These are phyloP conservation scores for Aureobasidium sp. DNA, from an alignment of 2,329 filamentous ascomycete genomes.

Conservation along the genomic window DNA sequence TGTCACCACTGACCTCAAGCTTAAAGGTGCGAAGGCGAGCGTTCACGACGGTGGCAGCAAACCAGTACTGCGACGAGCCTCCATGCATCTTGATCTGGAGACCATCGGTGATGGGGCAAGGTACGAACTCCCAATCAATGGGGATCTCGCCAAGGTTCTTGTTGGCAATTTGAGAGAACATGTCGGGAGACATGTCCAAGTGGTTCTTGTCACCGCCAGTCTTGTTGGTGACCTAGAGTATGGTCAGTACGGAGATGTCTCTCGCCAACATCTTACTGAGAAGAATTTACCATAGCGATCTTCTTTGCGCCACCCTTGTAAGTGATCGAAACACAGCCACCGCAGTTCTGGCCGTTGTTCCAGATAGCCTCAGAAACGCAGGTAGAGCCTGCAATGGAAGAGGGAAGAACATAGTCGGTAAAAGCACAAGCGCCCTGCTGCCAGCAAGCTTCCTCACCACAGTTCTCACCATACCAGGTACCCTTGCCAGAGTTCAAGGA, in stretches of 20 bases:
- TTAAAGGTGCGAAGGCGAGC: slow-evolving; percentile 49
- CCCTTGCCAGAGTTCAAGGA: slow-evolving; percentile 4
- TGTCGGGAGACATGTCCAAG: slow-evolving; percentile 19
- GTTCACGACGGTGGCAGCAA: slow-evolving; percentile 60
- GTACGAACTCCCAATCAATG: slow-evolving; percentile 40
- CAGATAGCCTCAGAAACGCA: slow-evolving; percentile 17
- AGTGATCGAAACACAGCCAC: slow-evolving; percentile 16
- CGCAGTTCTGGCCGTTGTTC: slow-evolving; percentile 13
- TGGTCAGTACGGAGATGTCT: neutral
- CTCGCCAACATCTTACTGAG: too few relatives aligned
- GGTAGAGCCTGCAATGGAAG: slow-evolving; percentile 13
- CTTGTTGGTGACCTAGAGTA: slow-evolving; percentile 14
- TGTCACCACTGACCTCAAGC: slow-evolving; percentile 56
- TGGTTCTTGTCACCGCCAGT: slow-evolving; percentile 17
- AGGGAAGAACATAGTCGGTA: slow-evolving; percentile 11
- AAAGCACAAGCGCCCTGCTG: slow-evolving; percentile 17
- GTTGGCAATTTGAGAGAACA: slow-evolving; percentile 18
- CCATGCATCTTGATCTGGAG: slow-evolving; percentile 49
- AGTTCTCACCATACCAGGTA: slow-evolving; percentile 18
- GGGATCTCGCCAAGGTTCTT: slow-evolving; percentile 14
- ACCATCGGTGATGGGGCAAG: slow-evolving; percentile 46
- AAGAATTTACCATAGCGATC: slow-evolving; percentile 14
- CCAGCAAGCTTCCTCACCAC: slow-evolving; percentile 21
- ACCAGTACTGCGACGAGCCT: slow-evolving; percentile 47
- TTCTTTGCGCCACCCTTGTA: slow-evolving; percentile 17